phyloP scores from a whole-genome alignment of 768 basidiomycete species.

The Leccinellum rugosiceps region DNA sequence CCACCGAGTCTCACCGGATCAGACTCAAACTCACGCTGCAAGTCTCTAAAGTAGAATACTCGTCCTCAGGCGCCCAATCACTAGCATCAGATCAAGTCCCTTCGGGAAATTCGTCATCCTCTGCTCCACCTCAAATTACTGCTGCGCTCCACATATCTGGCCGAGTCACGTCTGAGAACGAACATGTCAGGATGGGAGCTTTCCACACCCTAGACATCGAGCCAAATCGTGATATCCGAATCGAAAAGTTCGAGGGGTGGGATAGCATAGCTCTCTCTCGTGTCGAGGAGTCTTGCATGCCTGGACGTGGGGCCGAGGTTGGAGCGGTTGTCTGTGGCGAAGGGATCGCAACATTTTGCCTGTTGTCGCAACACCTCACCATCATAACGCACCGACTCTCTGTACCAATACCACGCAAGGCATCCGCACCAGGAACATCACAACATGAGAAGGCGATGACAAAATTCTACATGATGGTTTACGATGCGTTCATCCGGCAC shows the following conservation, averaged over 20 bases:
- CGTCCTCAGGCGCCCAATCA: conserved; percentile 58
- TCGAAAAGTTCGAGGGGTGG: conserved; percentile 88
- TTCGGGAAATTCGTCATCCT: conserved; percentile 22
- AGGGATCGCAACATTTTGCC: conserved; percentile 90
- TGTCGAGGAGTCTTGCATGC: conserved; percentile 83
- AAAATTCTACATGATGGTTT: conserved; percentile 82
- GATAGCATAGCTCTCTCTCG: conserved; percentile 83
- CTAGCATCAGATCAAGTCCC: conserved; percentile 43
- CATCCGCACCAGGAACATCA: conserved; percentile 72
- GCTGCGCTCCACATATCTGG: conserved; percentile 85
- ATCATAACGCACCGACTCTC: conserved; percentile 88
- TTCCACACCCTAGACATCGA: conserved; percentile 95
- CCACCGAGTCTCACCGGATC: conserved; percentile 87
- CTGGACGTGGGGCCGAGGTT: conserved; percentile 95
- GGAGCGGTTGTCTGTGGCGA: conserved; percentile 96
- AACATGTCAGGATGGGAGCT: conserved; percentile 87
- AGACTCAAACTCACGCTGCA: conserved; percentile 80
- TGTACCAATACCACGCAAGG: conserved; percentile 86
- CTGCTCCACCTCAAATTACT: conserved; percentile 36
- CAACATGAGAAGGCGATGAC: conserved; percentile 90
- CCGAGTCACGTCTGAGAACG: conserved; percentile 80
- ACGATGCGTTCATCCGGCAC: conserved; percentile 83
- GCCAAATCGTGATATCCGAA: conserved; percentile 82
- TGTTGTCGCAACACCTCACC: conserved; percentile 97
- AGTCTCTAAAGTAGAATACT: conserved; percentile 79